These are phyloP conservation scores for Nectriaceae sp. DNA, from an alignment of 2,329 filamentous ascomycete species.

Conservation along the genomic window DNA sequence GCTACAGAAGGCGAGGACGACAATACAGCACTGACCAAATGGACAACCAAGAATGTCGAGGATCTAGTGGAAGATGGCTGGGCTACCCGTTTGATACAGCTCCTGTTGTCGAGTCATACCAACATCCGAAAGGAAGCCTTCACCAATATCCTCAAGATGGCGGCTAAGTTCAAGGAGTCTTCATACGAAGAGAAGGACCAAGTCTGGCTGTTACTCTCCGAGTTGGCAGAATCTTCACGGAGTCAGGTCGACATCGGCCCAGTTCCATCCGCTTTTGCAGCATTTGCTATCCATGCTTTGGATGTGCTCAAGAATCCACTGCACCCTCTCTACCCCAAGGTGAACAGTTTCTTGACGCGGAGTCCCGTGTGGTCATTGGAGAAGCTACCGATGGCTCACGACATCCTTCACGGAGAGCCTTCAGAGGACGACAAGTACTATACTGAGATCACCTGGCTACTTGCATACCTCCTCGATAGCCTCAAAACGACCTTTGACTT, in stretches of 20 bases:
- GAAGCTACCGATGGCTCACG: slow-evolving; percentile 70
- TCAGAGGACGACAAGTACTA: slow-evolving; percentile 73
- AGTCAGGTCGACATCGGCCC: slow-evolving; percentile 54
- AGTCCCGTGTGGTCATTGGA: slow-evolving; percentile 75
- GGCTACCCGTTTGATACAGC: slow-evolving; percentile 68
- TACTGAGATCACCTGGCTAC: slow-evolving; percentile 72
- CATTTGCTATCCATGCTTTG: slow-evolving; percentile 73
- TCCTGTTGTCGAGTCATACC: slow-evolving; percentile 72
- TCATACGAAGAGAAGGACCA: slow-evolving; percentile 75
- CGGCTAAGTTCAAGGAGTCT: slow-evolving; percentile 64
- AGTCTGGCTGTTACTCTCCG: slow-evolving; percentile 76
- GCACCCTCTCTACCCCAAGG: slow-evolving; percentile 81
- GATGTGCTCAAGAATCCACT: slow-evolving; percentile 73
- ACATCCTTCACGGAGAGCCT: slow-evolving; percentile 65
- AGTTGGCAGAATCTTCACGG: slow-evolving; percentile 74
- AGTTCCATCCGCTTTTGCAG: slow-evolving; percentile 72
- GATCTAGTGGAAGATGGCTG: slow-evolving; percentile 79
- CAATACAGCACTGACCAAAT: slow-evolving; percentile 57
- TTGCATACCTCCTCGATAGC: slow-evolving; percentile 69
- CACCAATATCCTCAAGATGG: slow-evolving; percentile 67
- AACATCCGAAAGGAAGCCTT: slow-evolving; percentile 80
- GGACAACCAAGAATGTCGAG: slow-evolving; percentile 76
- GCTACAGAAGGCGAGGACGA: slow-evolving; percentile 44
- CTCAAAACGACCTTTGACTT: slow-evolving; percentile 62
- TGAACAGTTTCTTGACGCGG: slow-evolving; percentile 81